phyloP scores from a whole-genome alignment of 1,284 basidiomycete species.

The Thecaphora thlaspeos region DNA sequence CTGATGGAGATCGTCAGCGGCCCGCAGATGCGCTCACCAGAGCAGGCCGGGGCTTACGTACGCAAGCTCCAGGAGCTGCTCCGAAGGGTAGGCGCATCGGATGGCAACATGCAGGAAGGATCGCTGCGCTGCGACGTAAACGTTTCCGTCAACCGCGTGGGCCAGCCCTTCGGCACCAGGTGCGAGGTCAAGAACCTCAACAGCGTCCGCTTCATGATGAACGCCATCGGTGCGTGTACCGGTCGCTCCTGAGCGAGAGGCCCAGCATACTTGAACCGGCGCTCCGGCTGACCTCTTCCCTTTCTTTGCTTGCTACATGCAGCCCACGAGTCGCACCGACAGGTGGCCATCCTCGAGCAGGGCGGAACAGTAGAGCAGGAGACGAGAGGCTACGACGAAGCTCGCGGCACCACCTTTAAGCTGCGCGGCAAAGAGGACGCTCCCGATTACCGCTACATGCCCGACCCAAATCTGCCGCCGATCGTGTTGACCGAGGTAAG shows the following conservation, averaged over 20 bases:
- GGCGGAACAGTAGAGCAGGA: conserved; percentile 70
- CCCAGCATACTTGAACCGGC: no score
- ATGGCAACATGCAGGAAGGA: conserved; percentile 91
- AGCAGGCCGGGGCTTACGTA: conserved; percentile 88
- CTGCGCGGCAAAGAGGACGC: conserved; percentile 89
- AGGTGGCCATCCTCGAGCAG: conserved; percentile 66
- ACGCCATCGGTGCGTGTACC: conserved; percentile 79
- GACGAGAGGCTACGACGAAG: conserved; percentile 86
- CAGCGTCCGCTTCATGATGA: conserved; percentile 79
- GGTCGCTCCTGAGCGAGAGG: no score
- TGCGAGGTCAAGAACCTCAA: conserved; percentile 98
- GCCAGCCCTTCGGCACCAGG: conserved; percentile 73
- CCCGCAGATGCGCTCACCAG: conserved; percentile 84
- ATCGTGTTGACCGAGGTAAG: conserved; percentile 62
- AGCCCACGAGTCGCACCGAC: conserved; percentile 72
- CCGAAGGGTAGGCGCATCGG: conserved; percentile 79
- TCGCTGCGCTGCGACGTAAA: conserved; percentile 87
- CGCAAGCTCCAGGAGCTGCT: conserved; percentile 78
- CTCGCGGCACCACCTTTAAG: conserved; percentile 74
- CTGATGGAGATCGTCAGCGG: conserved; percentile 96
- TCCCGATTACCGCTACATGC: conserved; percentile 97
- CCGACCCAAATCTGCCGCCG: conserved; percentile 86
- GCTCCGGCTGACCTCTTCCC: no score
- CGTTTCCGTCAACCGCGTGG: conserved; percentile 67
- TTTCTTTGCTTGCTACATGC: no score